Percentiles rank a stretch among this genome's conserved stretches.
These are phyloP conservation scores for Parietichytrium sp. DNA, from an alignment of 108 stramenopile genomes.

Conservation along the genomic window DNA sequence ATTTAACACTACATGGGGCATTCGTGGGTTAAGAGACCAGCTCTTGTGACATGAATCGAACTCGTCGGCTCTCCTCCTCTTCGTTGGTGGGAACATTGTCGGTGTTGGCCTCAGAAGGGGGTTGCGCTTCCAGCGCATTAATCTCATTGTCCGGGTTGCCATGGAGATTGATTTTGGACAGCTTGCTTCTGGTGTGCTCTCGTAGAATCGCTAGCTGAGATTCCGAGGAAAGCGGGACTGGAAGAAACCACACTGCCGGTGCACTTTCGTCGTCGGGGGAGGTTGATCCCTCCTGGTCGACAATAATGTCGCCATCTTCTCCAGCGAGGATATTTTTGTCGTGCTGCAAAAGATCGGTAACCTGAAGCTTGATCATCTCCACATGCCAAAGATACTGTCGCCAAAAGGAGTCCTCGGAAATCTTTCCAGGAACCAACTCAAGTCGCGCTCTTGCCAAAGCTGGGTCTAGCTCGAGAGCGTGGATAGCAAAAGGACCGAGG, in stretches of 20 bases:
- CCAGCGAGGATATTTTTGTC: not conserved
- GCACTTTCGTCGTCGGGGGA: not conserved
- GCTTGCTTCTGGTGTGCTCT: not conserved
- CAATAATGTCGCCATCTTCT: not conserved
- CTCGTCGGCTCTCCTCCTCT: too few relatives aligned
- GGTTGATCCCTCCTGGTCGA: too few relatives aligned
- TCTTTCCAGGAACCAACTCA: slow-evolving; percentile 25
- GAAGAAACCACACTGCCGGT: not conserved
- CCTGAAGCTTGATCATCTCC: slow-evolving; percentile 10
- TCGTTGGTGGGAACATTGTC: too few relatives aligned
- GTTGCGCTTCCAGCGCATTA: too few relatives aligned
- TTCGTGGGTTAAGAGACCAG: too few relatives aligned
- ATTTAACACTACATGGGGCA: too few relatives aligned
- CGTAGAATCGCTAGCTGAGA: slow-evolving; percentile 4
- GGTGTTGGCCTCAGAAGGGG: too few relatives aligned
- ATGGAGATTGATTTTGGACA: too few relatives aligned
- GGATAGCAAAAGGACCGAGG: not conserved
- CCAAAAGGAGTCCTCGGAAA: not conserved
- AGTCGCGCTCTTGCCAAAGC: not conserved
- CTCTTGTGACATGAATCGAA: too few relatives aligned
- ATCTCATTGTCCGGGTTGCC: too few relatives aligned
- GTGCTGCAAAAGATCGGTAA: not conserved
- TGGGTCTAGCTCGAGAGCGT: not conserved
- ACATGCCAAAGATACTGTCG: slow-evolving; percentile 22
- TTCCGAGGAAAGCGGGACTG: not conserved